Percentiles rank a stretch among this genome's conserved stretches.
Conservation (phyloP, 352 stramenopile species). For the Aphanomyces euteiches region DNA sequence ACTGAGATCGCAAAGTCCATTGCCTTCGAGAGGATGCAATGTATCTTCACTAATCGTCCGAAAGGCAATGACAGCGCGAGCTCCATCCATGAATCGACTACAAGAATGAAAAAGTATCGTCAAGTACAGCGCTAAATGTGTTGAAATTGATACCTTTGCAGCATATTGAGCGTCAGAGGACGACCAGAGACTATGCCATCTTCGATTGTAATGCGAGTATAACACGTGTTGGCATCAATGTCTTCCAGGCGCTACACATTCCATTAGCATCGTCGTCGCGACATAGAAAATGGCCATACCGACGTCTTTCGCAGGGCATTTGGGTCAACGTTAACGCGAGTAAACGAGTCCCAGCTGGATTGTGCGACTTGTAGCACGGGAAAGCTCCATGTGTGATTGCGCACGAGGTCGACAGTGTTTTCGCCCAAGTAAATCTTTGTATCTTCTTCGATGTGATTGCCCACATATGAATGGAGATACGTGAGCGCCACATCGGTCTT, state of each 20-base stretch:
- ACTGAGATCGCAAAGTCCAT: conserved; percentile 19
- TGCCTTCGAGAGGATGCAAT: background rate
- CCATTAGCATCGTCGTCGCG: too few relatives aligned
- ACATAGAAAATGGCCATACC: background rate
- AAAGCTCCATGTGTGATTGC: conserved; percentile 26
- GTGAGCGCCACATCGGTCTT: conserved; percentile 20
- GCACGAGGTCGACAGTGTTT: conserved; percentile 26
- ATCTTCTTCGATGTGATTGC: conserved; percentile 29
- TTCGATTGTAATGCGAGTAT: conserved; percentile 29
- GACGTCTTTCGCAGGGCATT: conserved; percentile 8
- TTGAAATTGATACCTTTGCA: conserved; percentile 9
- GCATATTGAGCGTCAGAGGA: conserved; percentile 28
- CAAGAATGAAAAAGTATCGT: background rate
- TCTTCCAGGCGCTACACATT: conserved; percentile 18
- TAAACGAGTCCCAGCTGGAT: conserved; percentile 30
- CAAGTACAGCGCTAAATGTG: background rate
- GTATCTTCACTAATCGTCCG: conserved; percentile 27
- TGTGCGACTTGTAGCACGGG: conserved; percentile 15
- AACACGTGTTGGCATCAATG: conserved; percentile 28
- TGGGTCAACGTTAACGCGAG: conserved; percentile 19
- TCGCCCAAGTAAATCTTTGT: conserved; percentile 29
- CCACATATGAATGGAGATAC: conserved; percentile 27
- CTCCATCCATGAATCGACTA: conserved; percentile 24
- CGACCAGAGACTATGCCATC: conserved; percentile 13
- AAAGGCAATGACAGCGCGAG: conserved; percentile 22